Evolutionary conservation across 371 early-diverging fungal species (phyloP), one percentile per base, ranked within the genome.

Genomic region (Mucor mucedo): DNA sequence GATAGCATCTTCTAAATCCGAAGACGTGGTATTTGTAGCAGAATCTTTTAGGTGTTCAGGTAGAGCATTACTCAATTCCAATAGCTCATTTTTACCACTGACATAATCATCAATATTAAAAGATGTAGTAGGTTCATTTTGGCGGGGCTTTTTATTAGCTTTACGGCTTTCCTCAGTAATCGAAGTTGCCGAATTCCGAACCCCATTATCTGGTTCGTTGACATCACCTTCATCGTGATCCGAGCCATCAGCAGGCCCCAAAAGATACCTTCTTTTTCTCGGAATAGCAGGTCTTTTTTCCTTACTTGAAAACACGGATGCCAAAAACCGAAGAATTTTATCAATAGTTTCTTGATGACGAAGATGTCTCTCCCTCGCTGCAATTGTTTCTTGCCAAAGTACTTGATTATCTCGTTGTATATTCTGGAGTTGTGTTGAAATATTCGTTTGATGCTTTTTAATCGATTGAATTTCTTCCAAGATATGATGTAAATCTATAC

Each of bases 291-390:
- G 75, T 33, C 79, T 59, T 58, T 77, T 82, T 44, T 86, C 82
- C 4, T 87, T 87, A 32, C 73, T 72, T 9, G 91, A 80, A 63
- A 89, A 93, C 21, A 94, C 87, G 3, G 91, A 86, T 0, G 93
- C 93, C 64, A 94, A 69, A 71, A 94, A 94, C 9, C 86, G 73
- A 58, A 93, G 55, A 16, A 94, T 92, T 74, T 95, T 97, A 79
- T 97, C 94, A 45, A 98, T 96, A 0, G 93, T 94, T 11, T 90
- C 91, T 68, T 97, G 95, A 63, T 97, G 98, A 49, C 88, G 77
- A 40, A 88, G 85, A 73, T 93, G 88, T 29, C 92, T 78, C 45
- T 93, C 91, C 16, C 93, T 84, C 7, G 92, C 85, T 0, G 83
- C 73, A 1, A 89, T 57, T 0, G 93, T 88, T 68, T 96, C 95